Percentiles rank a stretch among this genome's conserved stretches.
Conservation (phyloP, 2,329 filamentous ascomycete species). For the Metarhizium rileyi region DNA sequence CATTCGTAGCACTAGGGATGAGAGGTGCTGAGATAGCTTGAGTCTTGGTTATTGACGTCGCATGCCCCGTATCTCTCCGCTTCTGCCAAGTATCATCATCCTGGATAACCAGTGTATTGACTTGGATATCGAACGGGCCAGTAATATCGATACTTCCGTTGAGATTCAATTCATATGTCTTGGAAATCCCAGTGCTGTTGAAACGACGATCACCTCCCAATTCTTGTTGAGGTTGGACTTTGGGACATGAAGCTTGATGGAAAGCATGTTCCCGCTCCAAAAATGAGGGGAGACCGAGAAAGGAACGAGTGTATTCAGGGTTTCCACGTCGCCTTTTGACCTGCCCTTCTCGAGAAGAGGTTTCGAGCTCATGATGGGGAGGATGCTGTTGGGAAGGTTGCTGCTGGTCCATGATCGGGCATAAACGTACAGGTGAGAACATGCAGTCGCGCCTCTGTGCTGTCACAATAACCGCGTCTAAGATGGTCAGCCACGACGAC, state of each 20-base stretch:
- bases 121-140: not conserved
- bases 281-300: conserved; percentile 4
- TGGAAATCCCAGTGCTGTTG: not conserved
- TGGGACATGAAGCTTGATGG: not conserved
- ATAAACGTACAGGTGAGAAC: not conserved
- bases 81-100: not conserved
- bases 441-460: not conserved
- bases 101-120: not conserved
- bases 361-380: not conserved
- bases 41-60: not conserved
- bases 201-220: not conserved
- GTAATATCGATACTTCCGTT: not conserved
- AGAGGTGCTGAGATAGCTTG: not conserved
- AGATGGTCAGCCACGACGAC: not conserved
- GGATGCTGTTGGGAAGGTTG: not conserved
- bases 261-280: not conserved
- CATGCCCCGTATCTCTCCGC: not conserved
- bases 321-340: not conserved
- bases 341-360: not conserved
- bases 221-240: not conserved
- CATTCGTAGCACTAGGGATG: not conserved
- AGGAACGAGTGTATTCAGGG: conserved; percentile 1
- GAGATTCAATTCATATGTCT: not conserved
- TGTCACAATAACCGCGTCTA: not conserved
- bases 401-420: conserved; percentile 2